phyloP scores from a whole-genome alignment of 345 rosid genomes.

The Eucalyptus curtisii region DNA sequence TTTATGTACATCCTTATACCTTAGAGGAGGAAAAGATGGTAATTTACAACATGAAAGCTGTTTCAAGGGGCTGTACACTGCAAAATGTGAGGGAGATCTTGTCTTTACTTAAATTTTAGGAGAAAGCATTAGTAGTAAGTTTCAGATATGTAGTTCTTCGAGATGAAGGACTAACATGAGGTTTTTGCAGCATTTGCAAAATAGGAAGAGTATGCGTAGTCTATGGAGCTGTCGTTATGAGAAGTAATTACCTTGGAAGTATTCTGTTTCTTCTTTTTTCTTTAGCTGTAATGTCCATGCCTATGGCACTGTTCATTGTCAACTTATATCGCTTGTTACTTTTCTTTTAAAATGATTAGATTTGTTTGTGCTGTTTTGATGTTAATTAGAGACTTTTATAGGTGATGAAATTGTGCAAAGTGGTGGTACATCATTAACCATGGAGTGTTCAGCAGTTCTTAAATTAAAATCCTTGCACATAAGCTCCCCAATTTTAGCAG shows the following conservation, averaged over 20 bases:
- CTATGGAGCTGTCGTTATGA: not conserved
- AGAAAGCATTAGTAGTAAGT: not conserved
- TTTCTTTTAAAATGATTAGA: not conserved
- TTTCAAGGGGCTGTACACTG: not conserved
- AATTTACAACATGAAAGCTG: not conserved
- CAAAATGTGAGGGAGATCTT: not conserved
- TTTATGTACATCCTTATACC: not conserved
- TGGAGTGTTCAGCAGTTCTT: conserved; percentile 23
- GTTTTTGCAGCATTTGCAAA: not conserved
- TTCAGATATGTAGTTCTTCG: not conserved
- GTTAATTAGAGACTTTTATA: not conserved
- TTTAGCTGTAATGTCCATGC: not conserved
- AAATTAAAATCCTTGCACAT: conserved; percentile 52
- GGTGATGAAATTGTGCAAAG: conserved; percentile 21
- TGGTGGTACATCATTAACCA: conserved; percentile 17
- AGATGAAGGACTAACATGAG: not conserved
- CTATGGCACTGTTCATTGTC: not conserved
- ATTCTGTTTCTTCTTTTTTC: not conserved
- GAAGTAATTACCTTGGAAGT: not conserved
- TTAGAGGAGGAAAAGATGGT: not conserved
- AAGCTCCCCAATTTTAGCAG: conserved; percentile 72
- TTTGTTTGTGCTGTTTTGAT: not conserved
- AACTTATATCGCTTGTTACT: not conserved
- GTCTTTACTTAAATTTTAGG: not conserved
- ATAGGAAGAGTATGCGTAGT: not conserved